Conservation (phyloP, 2,329 filamentous ascomycete genomes). For the Cladosporium sp. region DNA sequence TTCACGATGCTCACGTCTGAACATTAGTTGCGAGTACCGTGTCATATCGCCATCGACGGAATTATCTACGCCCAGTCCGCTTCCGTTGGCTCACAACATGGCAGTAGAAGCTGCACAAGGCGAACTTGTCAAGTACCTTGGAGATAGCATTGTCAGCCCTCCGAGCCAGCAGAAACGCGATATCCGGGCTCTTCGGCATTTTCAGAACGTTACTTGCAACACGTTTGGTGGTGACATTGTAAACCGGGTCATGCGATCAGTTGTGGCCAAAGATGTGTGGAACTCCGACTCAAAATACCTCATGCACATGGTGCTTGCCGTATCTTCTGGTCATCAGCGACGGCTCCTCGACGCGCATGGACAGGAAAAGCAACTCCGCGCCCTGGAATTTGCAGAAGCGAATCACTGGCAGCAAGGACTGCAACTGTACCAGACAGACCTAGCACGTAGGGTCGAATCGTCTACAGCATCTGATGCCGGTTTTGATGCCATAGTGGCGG, state of each 20-base stretch:
- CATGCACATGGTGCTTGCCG: conserved; percentile 22
- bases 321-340: conserved; percentile 15
- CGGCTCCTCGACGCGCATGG: not conserved
- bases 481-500: conserved; percentile 18
- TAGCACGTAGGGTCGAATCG: conserved; percentile 5
- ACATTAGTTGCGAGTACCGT: conserved; percentile 13
- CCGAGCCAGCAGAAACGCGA: not conserved
- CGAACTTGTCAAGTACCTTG: conserved; percentile 12
- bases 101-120: conserved; percentile 11
- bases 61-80: not conserved
- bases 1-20: conserved; percentile 12
- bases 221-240: conserved; percentile 15
- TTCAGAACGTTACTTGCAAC: conserved; percentile 16
- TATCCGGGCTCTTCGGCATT: conserved; percentile 18
- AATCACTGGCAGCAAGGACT: conserved; percentile 20
- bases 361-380: not conserved
- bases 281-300: conserved; percentile 16
- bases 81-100: conserved; percentile 10
- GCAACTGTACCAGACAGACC: conserved; percentile 15
- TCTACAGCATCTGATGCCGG: not conserved
- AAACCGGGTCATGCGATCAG: conserved; percentile 15
- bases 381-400: conserved; percentile 11
- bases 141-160: not conserved
- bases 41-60: not conserved
- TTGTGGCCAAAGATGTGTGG: conserved; percentile 17